Evolutionary conservation across 139 green algal species (phyloP).

Genomic region (Chlorella vulgaris): DNA sequence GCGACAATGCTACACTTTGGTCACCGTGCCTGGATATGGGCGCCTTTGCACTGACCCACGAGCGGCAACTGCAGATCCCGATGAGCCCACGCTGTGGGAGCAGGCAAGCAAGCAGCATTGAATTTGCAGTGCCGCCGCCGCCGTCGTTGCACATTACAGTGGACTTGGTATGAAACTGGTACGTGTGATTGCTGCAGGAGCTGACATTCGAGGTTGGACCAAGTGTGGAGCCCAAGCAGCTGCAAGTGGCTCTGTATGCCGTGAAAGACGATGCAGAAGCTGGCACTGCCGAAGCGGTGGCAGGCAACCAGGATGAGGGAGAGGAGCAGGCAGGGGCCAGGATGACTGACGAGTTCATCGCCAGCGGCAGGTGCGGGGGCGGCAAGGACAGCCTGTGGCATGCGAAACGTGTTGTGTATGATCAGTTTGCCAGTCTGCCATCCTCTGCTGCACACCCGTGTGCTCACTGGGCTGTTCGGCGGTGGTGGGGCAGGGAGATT

Average conservation of each 20-base stretch:
- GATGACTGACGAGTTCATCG: constrained; percentile 2
- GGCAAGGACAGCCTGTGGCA: background rate
- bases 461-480: too few species aligned
- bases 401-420: too few species aligned
- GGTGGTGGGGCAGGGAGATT: too few species aligned
- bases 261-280: background rate
- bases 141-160: too few species aligned
- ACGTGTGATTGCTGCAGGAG: too few species aligned
- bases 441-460: too few species aligned
- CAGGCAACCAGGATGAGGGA: background rate
- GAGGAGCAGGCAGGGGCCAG: background rate
- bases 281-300: too few species aligned
- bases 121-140: too few species aligned
- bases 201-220: constrained; percentile 22
- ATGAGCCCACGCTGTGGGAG: constrained; percentile 11
- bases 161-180: too few species aligned
- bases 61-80: background rate
- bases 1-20: background rate
- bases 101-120: background rate
- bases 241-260: constrained; percentile 1
- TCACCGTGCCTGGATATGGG: background rate
- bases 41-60: constrained; percentile 4
- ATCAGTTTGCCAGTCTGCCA: too few species aligned
- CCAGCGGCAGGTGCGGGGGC: constrained; percentile 1
- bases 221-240: background rate